phyloP scores from a whole-genome alignment of 225 moss, liverwort and hornwort genomes.

The Neckera pumila region DNA sequence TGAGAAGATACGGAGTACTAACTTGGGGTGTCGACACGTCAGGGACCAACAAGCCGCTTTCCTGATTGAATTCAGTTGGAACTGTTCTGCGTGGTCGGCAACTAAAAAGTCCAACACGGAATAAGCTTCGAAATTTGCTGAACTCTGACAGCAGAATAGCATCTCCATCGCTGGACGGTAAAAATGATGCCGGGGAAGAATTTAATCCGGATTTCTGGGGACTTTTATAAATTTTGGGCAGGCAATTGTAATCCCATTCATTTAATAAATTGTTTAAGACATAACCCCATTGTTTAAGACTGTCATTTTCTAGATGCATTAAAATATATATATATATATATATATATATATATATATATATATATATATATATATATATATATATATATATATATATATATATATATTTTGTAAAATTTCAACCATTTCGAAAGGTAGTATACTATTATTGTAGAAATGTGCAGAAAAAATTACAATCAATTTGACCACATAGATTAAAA shows the following conservation, averaged over 20 bases:
- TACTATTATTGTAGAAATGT: neutral
- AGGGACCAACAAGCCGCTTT: neutral
- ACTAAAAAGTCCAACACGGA: neutral
- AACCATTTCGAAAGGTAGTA: accelerated
- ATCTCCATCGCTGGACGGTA: neutral
- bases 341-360: too few relatives aligned
- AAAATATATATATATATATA: too few relatives aligned
- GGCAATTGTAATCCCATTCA: neutral
- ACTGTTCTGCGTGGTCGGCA: neutral
- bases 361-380: too few relatives aligned
- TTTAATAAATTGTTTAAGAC: too few relatives aligned
- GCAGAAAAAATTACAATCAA: neutral
- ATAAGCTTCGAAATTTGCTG: neutral
- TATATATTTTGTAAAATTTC: neutral
- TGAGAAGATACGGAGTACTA: neutral
- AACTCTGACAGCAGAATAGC: neutral
- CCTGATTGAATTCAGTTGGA: neutral
- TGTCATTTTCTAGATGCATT: too few relatives aligned
- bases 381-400: too few relatives aligned
- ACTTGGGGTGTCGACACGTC: too few relatives aligned
- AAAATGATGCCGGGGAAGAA: neutral
- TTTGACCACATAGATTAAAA: accelerated
- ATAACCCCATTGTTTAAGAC: too few relatives aligned
- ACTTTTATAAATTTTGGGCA: neutral
- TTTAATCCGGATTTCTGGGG: neutral